phyloP scores from a whole-genome alignment of 176 grass and related monocot species.

The Rhynchospora pubera region DNA sequence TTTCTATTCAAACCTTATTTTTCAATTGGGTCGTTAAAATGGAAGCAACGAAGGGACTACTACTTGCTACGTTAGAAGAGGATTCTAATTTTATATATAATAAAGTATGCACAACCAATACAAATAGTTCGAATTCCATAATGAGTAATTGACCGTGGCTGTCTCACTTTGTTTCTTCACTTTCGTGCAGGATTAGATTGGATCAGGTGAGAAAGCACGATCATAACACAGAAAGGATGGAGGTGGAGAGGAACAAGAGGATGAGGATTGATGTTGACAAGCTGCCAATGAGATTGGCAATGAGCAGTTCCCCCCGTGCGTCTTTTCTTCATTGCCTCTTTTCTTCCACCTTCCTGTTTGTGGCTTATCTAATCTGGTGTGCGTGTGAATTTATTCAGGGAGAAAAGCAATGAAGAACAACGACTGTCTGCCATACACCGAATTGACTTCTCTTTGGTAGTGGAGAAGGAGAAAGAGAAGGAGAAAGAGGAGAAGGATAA shows the following conservation, averaged over 20 bases:
- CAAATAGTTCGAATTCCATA: too few species aligned
- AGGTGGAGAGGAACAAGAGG: constrained; percentile 24
- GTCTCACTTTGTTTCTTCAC: not conserved
- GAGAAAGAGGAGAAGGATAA: constrained; percentile 25
- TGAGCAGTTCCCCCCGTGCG: constrained; percentile 84
- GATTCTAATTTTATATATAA: too few species aligned
- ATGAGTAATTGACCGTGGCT: too few species aligned
- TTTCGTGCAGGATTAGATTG: not conserved
- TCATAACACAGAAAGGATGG: constrained; percentile 24
- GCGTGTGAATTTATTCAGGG: constrained; percentile 28
- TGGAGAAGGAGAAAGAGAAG: constrained; percentile 62
- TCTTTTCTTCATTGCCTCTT: not conserved
- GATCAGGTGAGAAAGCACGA: not conserved
- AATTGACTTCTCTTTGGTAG: constrained; percentile 70
- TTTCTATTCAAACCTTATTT: too few species aligned
- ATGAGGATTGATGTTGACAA: constrained; percentile 74
- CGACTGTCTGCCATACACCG: constrained; percentile 57
- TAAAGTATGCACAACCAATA: too few species aligned
- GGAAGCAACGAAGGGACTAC: too few species aligned
- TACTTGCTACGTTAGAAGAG: too few species aligned
- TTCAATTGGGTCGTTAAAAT: too few species aligned
- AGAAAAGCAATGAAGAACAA: constrained; percentile 68
- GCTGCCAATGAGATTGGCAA: constrained; percentile 88
- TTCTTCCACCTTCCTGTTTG: not conserved
- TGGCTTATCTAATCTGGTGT: not conserved